Percentiles rank a stretch among this genome's conserved stretches.
These are phyloP conservation scores for Camelina sativa DNA, from an alignment of 345 rosid species.

Conservation along the genomic window DNA sequence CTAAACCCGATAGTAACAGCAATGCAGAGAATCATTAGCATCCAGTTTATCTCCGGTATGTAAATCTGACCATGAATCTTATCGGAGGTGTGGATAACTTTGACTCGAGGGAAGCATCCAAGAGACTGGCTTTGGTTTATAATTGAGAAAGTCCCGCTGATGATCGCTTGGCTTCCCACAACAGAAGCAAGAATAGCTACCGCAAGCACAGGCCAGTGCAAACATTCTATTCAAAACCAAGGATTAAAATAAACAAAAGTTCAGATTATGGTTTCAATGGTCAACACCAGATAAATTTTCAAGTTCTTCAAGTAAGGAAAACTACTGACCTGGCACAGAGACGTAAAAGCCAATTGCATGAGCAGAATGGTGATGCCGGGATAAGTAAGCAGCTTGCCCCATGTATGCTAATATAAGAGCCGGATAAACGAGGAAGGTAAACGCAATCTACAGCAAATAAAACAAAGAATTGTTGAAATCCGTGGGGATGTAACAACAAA, in stretches of 20 bases:
- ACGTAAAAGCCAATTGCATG: conserved; percentile 78
- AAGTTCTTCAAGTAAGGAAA: conserved; percentile 21
- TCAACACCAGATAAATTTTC: background rate
- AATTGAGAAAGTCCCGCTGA: conserved; percentile 98
- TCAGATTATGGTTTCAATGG: background rate
- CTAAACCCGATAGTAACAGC: conserved; percentile 98
- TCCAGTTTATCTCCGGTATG: conserved; percentile 98
- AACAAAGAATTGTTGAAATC: conserved; percentile 12
- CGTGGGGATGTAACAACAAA: background rate
- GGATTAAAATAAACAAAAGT: background rate
- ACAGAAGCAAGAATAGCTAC: conserved; percentile 96
- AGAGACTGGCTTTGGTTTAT: conserved; percentile 99
- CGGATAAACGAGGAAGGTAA: conserved; percentile 94
- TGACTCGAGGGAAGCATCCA: conserved; percentile 95
- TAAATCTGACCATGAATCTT: conserved; percentile 99
- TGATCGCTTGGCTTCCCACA: conserved; percentile 99
- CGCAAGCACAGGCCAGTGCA: conserved; percentile 84
- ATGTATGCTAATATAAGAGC: conserved; percentile 97
- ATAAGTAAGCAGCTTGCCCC: conserved; percentile 99
- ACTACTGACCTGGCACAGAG: conserved; percentile 83
- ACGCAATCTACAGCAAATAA: conserved; percentile 70
- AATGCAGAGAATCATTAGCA: conserved; percentile 96
- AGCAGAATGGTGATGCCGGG: conserved; percentile 73
- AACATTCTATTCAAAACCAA: conserved; percentile 56
- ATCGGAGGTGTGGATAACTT: conserved; percentile 96